Conservation (phyloP, 306 rosid species). For the Fragaria iinumae region DNA sequence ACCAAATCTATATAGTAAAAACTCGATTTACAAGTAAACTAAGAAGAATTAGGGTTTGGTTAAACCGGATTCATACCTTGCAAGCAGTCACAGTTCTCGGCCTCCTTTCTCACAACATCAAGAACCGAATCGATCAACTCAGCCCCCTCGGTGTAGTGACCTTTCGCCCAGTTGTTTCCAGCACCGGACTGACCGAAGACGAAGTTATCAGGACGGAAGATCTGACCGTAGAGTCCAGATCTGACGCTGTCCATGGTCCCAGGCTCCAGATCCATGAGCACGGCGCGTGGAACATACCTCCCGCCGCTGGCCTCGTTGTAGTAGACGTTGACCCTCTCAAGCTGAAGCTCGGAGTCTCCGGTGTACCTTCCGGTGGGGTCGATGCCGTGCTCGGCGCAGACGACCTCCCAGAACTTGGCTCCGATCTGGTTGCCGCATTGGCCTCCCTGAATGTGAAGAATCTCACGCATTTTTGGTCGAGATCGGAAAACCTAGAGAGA, state of each 20-base stretch:
- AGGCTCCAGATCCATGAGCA: slow-evolving; percentile 49
- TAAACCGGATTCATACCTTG: slow-evolving; percentile 24
- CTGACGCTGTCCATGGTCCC: slow-evolving; percentile 48
- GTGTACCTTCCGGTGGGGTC: slow-evolving; percentile 42
- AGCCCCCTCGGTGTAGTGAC: slow-evolving; percentile 47
- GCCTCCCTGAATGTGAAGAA: slow-evolving; percentile 49
- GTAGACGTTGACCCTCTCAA: slow-evolving; percentile 44
- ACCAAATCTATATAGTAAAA: not conserved
- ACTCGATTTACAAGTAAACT: not conserved
- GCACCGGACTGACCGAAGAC: slow-evolving; percentile 46
- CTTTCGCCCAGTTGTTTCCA: slow-evolving; percentile 47
- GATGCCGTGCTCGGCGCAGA: slow-evolving; percentile 51
- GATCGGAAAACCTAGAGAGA: not conserved
- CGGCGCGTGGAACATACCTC: slow-evolving; percentile 41
- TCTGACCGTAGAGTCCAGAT: slow-evolving; percentile 43
- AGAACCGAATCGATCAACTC: slow-evolving; percentile 45
- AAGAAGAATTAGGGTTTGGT: not conserved
- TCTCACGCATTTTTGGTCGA: slow-evolving; percentile 34
- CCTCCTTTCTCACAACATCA: slow-evolving; percentile 46
- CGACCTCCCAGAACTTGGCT: slow-evolving; percentile 53
- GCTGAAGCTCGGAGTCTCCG: slow-evolving; percentile 42
- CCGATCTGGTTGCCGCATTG: slow-evolving; percentile 51
- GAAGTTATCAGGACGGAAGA: slow-evolving; percentile 45
- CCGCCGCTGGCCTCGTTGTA: slow-evolving; percentile 47
- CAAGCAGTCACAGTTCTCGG: slow-evolving; percentile 47